Evolutionary conservation across 805 yeast genomes (phyloP).

Genomic region (Candida anglica): DNA sequence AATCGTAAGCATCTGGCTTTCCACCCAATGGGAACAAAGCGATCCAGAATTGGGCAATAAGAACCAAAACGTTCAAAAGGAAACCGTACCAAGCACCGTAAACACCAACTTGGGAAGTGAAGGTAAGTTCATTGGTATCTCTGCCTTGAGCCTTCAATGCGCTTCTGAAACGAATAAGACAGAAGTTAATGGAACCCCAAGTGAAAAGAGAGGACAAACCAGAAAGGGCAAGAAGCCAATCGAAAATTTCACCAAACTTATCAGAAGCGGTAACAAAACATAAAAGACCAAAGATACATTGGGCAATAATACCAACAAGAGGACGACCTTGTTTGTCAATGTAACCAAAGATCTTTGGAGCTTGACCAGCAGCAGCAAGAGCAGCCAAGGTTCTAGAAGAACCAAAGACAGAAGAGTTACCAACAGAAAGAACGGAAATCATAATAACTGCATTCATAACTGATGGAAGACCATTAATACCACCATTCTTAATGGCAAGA

Average conservation of each 20-base stretch:
- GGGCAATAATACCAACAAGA: conserved; percentile 22
- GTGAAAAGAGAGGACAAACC: conserved; percentile 64
- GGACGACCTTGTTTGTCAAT: conserved; percentile 31
- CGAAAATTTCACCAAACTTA: conserved; percentile 49
- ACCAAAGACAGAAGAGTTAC: conserved; percentile 21
- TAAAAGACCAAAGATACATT: conserved; percentile 22
- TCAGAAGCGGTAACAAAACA: conserved; percentile 23
- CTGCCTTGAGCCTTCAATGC: conserved; percentile 54
- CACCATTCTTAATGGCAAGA: conserved; percentile 29
- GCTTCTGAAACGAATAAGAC: conserved; percentile 61
- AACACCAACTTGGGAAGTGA: conserved; percentile 52
- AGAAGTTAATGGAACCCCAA: conserved; percentile 51
- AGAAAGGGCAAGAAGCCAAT: conserved; percentile 62
- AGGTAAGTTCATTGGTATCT: conserved; percentile 54
- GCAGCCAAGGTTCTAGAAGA: conserved; percentile 31
- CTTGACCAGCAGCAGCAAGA: conserved; percentile 31
- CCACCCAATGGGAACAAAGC: conserved; percentile 59
- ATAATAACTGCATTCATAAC: conserved; percentile 35
- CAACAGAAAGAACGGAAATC: conserved; percentile 37
- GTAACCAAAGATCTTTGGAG: conserved; percentile 30
- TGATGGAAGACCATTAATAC: conserved; percentile 29
- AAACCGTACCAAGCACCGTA: conserved; percentile 54
- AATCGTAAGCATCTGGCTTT: conserved; percentile 40
- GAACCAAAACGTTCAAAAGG: conserved; percentile 64
- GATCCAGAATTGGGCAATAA: conserved; percentile 53